These are phyloP conservation scores for Hygrophila difformis DNA, from an alignment of 257 asterid species.

Conservation along the genomic window DNA sequence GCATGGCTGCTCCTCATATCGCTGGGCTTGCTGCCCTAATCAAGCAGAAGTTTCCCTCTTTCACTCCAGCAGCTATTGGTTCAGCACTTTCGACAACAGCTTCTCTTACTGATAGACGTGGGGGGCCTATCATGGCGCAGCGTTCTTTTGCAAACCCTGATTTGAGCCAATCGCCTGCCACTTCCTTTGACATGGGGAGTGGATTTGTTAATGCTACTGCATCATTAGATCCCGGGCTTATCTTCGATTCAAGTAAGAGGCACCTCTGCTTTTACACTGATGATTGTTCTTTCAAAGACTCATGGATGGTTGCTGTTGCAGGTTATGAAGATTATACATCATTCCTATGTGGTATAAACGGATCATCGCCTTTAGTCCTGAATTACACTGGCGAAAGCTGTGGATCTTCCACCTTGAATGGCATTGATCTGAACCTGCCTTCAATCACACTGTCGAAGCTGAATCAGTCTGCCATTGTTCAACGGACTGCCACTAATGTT, in stretches of 20 bases:
- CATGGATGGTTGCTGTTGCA: constrained; percentile 17
- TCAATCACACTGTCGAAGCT: constrained; percentile 78
- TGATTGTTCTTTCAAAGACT: no score
- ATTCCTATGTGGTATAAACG: constrained; percentile 89
- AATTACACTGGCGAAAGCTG: constrained; percentile 87
- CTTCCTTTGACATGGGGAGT: constrained; percentile 97
- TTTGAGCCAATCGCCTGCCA: constrained; percentile 82
- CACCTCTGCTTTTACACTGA: no score
- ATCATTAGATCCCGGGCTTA: constrained; percentile 89
- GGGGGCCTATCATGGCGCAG: constrained; percentile 89
- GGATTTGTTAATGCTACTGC: constrained; percentile 95
- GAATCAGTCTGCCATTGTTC: constrained; percentile 44
- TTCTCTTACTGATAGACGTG: constrained; percentile 49
- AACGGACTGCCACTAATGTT: constrained; percentile 56
- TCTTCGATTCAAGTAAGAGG: constrained; percentile 67
- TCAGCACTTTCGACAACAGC: constrained; percentile 96
- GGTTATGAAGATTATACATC: constrained; percentile 76
- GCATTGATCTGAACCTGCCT: constrained; percentile 76
- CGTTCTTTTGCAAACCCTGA: constrained; percentile 89
- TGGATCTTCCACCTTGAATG: constrained; percentile 28
- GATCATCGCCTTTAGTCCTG: constrained; percentile 60
- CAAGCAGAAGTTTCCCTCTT: constrained; percentile 65
- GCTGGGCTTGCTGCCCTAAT: constrained; percentile 90
- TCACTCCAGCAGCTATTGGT: constrained; percentile 79
- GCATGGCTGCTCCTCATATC: constrained; percentile 99